Evolutionary conservation across 2,329 filamentous ascomycete genomes (phyloP), one percentile per base, ranked within the genome.

Genomic region (Penicillium sp.): DNA sequence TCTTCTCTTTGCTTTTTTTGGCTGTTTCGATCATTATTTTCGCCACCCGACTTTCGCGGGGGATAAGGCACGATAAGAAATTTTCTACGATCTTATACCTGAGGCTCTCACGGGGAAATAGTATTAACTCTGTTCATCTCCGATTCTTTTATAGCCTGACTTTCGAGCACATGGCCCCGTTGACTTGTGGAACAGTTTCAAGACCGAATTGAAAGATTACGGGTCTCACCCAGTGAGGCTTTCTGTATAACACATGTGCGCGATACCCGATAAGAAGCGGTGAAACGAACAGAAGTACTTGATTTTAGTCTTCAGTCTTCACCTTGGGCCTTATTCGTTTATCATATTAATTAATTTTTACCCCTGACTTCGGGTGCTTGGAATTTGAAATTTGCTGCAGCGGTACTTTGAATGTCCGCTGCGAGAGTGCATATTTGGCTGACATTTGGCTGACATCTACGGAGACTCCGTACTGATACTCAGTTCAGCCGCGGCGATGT

Each of bases 251-350:
- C 31, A 32, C 22, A 43, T 47, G 45, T 47, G 45, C 22, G 47
- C 52, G 47, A 54, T 54, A 54, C 49, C 47, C 52, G 52, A 54
- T 54, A 54, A 54, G 52, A 21, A 50, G 52, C 47, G 52, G 52
- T 54, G 52, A 54, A 44, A 45, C 18, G 47, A 42, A 34, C 18
- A 34, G 4, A 31, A 31, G 31, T 31, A 46, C n/a, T 6, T 18
- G 18, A 18, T 18, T 14, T 16, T 22, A 39, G 18, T 34, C 29
- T 24, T 22, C 16, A 36, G 16, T 27, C 32, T 47, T 34, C 16
- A 2, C 8, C 18, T 16, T 16, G 6, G 16, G 38, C 16, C n/a
- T 40, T 40, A 40, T 40, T 16, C 21, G 38, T 21, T 40, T 40
- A 36, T 40, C 38, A 40, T 18, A 18, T 40, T 40, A 18, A 40